phyloP scores from a whole-genome alignment of 331 rosid genomes.

The Rhamnella rubrinervis region DNA sequence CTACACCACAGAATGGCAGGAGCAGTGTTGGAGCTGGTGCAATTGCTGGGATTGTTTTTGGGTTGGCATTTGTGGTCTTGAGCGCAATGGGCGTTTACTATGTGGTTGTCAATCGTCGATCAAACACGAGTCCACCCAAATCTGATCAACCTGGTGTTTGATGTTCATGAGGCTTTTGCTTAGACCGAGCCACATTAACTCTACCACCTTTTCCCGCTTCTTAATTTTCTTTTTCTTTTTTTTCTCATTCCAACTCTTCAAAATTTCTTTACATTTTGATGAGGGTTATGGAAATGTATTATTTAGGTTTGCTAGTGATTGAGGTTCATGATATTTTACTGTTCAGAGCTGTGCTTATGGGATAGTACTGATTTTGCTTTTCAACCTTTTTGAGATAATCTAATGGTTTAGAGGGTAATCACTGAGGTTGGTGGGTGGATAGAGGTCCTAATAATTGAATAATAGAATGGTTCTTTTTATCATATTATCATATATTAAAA shows the following conservation, averaged over 20 bases:
- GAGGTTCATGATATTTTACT: constrained; percentile 13
- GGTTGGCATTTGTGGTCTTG: constrained; percentile 54
- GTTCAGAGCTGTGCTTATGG: background rate
- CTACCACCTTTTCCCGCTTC: background rate
- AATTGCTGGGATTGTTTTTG: constrained; percentile 57
- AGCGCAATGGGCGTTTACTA: constrained; percentile 63
- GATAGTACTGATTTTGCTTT: background rate
- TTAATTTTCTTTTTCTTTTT: too few species aligned
- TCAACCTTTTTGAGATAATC: background rate
- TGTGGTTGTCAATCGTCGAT: constrained; percentile 41
- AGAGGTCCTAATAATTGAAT: background rate
- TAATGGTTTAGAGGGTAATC: background rate
- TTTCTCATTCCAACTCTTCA: too few species aligned
- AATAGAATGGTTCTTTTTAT: background rate
- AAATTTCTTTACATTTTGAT: too few species aligned
- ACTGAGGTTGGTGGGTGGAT: background rate
- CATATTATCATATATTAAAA: background rate
- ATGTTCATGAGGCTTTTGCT: constrained; percentile 3
- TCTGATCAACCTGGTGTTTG: constrained; percentile 48
- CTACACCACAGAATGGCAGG: constrained; percentile 22
- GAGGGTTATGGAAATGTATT: too few species aligned
- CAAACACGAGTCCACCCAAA: constrained; percentile 38
- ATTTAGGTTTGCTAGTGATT: constrained; percentile 16
- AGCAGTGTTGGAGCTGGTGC: constrained; percentile 47
- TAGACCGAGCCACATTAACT: constrained; percentile 4